A percentile compares a stretch with the other conserved stretches of the same genome.
Conservation (phyloP, 768 basidiomycete species). For the Crucibulum laeve region DNA sequence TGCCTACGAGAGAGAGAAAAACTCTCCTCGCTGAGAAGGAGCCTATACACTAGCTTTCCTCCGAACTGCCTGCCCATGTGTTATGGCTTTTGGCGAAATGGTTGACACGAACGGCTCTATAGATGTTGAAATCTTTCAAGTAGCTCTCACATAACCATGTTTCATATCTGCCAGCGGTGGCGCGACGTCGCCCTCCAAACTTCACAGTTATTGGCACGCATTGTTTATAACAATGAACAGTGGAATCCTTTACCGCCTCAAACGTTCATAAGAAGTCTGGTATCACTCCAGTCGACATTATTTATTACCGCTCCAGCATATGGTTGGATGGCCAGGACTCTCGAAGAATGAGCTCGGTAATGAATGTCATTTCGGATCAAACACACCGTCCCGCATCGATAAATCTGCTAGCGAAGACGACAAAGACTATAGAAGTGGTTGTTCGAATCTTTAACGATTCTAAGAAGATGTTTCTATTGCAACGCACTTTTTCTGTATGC, state of each 20-base stretch:
- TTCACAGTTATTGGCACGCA: conserved; percentile 39
- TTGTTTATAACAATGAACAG: conserved; percentile 12
- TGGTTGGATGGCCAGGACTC: too few species aligned
- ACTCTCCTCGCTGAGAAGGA: conserved; percentile 34
- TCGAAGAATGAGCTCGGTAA: too few species aligned
- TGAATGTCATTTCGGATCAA: too few species aligned
- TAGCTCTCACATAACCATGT: neutral
- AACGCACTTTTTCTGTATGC: too few species aligned
- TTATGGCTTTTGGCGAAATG: too few species aligned
- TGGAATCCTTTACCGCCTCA: neutral
- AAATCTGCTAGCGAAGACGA: too few species aligned
- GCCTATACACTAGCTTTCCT: conserved; percentile 48
- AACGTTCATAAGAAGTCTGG: neutral
- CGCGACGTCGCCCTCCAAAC: conserved; percentile 37
- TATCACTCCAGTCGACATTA: neutral
- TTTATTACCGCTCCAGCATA: neutral
- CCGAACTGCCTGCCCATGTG: conserved; percentile 41
- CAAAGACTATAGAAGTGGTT: too few species aligned
- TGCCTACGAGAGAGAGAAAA: conserved; percentile 9
- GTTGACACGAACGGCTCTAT: too few species aligned
- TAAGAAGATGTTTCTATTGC: too few species aligned
- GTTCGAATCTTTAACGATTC: too few species aligned
- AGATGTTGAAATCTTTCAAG: too few species aligned
- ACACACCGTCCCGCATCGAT: too few species aligned
- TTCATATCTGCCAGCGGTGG: conserved; percentile 40